phyloP scores from a whole-genome alignment of 306 rosid genomes.

The Citrullus amarus region DNA sequence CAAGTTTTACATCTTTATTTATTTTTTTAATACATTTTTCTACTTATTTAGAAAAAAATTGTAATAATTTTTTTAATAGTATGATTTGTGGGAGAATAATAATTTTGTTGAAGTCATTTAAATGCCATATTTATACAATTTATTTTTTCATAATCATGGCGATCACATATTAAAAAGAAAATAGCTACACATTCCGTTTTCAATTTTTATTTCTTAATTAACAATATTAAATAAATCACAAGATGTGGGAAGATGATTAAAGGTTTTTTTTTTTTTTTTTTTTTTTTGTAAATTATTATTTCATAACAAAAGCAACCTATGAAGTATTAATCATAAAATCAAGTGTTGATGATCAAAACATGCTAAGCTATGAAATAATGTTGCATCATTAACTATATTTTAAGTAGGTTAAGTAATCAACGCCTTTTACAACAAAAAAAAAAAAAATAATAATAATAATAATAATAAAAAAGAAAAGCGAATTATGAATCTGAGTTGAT shows the following conservation, averaged over 20 bases:
- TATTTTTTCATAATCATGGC: not conserved
- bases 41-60: no score
- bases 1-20: no score
- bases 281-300: not conserved
- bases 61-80: no score
- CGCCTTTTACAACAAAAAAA: not conserved
- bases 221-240: not conserved
- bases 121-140: no score
- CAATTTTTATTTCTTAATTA: not conserved
- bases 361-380: not conserved
- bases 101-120: no score
- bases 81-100: no score
- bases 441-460: no score
- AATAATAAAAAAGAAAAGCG: not conserved
- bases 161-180: not conserved
- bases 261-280: not conserved
- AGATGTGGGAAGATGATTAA: not conserved
- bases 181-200: not conserved
- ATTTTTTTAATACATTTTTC: no score
- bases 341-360: not conserved
- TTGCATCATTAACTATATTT: not conserved
- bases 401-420: not conserved
- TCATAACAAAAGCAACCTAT: not conserved
- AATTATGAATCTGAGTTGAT: not conserved
- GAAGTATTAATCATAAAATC: not conserved